Base-by-base conservation (phyloP, 306 rosid genomes). In the Quercus robur region DNA sequence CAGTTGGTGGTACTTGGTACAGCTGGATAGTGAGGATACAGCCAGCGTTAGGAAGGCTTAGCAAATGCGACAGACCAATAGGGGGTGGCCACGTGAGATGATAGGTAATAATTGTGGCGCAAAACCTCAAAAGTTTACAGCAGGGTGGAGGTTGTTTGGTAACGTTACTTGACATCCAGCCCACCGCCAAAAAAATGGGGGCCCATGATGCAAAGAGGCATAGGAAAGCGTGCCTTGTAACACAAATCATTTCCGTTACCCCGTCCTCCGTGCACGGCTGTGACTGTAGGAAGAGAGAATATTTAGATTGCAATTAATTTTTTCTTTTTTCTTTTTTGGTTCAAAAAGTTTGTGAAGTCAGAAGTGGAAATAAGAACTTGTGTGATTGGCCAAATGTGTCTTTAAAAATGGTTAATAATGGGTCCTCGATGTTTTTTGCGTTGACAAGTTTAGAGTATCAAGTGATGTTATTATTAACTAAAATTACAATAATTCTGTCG, bases 21-120 rank as follows among this genome's bases (percentile, higher is more conserved):
- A 91, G 91, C 90, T 91, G 89, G 88, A 81, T 77, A 58, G 59
- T 77, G 81, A 74, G 88, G 76, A 25, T 78, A 33, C 15, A 33
- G 72, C 72, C 72, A 68, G 72, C 52, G 6, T 19, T 17, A 21
- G 5, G 6, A 2, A 9, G 13, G 31, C 84, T 3, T 26, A 41
- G 69, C 56, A 67, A 57, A 71, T 61, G 20, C 21, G 83, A 77
- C 63, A 55, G 51, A 20, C 94, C 82, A 86, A 83, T 81, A 31
- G 54, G 8, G 10, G 25, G 4, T 18, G 66, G 84, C 86, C 88
- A 87, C 88, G 82, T 63, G 67, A 70, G 81, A 72, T 67, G 56
- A 4, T 21, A 57, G 10, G 33, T 87, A 80, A 85, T 86, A 25
- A 88, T 85, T 81, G 67, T 66, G 30, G 25, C 33, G 46, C 46